A percentile compares a stretch with the other conserved stretches of the same genome.
phyloP scores from a whole-genome alignment of 116 monocot genomes.

The Dioscorea cayenensis region DNA sequence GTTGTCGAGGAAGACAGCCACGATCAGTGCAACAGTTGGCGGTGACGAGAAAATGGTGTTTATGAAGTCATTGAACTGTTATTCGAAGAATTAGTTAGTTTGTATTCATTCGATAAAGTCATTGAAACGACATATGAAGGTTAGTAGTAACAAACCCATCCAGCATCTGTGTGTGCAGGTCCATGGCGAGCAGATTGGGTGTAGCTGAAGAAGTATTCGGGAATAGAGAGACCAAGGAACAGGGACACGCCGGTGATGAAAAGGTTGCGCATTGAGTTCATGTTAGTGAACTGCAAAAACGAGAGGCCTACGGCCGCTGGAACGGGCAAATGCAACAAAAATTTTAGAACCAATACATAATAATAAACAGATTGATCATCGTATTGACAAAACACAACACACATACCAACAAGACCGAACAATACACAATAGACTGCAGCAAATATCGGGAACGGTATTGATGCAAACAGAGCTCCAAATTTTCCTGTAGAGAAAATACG shows the following conservation, averaged over 20 bases:
- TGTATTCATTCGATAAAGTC: no score
- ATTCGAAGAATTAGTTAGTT: not conserved
- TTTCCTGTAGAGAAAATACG: slow-evolving; percentile 36
- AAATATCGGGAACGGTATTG: slow-evolving; percentile 94
- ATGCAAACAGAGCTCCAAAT: slow-evolving; percentile 98
- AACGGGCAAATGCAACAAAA: not conserved
- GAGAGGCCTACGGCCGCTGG: slow-evolving; percentile 92
- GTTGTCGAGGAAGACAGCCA: slow-evolving; percentile 77
- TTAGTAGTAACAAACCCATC: slow-evolving; percentile 53
- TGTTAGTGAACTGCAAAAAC: slow-evolving; percentile 98
- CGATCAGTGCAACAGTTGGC: slow-evolving; percentile 67
- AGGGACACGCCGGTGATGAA: slow-evolving; percentile 78
- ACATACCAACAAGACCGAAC: slow-evolving; percentile 82
- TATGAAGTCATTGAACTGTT: slow-evolving; percentile 84
- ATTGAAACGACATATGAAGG: not conserved
- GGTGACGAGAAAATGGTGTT: slow-evolving; percentile 87
- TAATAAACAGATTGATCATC: no score
- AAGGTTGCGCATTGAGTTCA: slow-evolving; percentile 97
- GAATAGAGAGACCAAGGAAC: slow-evolving; percentile 90
- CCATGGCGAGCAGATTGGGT: slow-evolving; percentile 43
- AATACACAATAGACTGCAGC: slow-evolving; percentile 86
- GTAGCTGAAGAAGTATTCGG: slow-evolving; percentile 81
- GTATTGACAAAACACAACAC: no score
- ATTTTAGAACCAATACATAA: no score
- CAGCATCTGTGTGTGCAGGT: slow-evolving; percentile 75